phyloP scores from a whole-genome alignment of 768 basidiomycete species.

The Amanita thiersii region DNA sequence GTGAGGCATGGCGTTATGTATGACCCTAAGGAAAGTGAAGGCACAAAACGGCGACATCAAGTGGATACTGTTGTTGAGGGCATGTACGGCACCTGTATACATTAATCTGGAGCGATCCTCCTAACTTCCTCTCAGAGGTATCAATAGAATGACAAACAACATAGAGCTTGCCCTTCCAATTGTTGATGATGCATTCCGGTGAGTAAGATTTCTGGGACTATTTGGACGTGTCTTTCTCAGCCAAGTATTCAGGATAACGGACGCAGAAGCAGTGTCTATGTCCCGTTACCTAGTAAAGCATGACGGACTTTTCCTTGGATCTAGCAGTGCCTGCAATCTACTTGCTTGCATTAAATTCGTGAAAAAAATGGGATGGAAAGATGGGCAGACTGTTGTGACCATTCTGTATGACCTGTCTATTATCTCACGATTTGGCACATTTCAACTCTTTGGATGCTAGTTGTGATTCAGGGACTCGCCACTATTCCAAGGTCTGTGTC shows the following conservation, averaged over 20 bases:
- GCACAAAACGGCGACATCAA: constrained; percentile 86
- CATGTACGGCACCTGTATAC: constrained; percentile 38
- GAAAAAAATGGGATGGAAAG: constrained; percentile 58
- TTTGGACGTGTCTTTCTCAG: not conserved
- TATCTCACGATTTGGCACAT: not conserved
- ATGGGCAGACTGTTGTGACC: constrained; percentile 73
- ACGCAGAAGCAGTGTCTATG: constrained; percentile 94
- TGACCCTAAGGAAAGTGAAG: constrained; percentile 86
- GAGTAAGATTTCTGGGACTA: constrained; percentile 10
- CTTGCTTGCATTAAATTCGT: constrained; percentile 83
- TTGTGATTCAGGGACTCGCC: constrained; percentile 86
- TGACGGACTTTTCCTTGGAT: constrained; percentile 93
- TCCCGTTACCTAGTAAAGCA: constrained; percentile 84
- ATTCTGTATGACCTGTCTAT: constrained; percentile 52
- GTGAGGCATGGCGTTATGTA: constrained; percentile 94
- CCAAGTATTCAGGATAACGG: constrained; percentile 60
- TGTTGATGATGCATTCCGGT: constrained; percentile 89
- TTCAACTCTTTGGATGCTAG: constrained; percentile 25
- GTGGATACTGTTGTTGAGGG: constrained; percentile 96
- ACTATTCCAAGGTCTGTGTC: constrained; percentile 77
- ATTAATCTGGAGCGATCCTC: not conserved
- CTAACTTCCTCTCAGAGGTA: constrained; percentile 47
- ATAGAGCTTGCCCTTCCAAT: constrained; percentile 77
- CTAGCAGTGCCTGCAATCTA: constrained; percentile 93
- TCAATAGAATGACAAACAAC: constrained; percentile 90